phyloP scores from a whole-genome alignment of 2,329 filamentous ascomycete genomes.

The Grosmannia serpens region DNA sequence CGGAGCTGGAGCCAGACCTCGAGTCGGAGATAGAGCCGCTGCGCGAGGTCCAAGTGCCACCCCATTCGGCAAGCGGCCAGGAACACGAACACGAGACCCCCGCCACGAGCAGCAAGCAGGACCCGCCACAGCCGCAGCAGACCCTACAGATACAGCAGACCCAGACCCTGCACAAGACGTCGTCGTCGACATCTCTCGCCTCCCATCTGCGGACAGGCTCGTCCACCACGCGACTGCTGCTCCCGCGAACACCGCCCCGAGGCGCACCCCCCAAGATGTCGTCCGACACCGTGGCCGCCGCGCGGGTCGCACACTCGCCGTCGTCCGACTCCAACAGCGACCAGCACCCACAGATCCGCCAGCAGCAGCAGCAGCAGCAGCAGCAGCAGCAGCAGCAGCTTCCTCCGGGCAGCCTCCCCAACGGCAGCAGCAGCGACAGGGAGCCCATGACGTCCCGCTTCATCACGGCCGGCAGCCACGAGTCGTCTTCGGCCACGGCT shows the following conservation, averaged over 20 bases:
- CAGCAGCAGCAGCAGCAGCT: slow-evolving; percentile 21
- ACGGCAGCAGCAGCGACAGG: slow-evolving; percentile 31
- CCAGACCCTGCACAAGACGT: not conserved
- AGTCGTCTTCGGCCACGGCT: slow-evolving; percentile 34
- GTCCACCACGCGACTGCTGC: slow-evolving; percentile 24
- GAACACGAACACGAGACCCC: too few relatives aligned
- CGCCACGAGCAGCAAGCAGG: too few relatives aligned
- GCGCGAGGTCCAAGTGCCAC: not conserved
- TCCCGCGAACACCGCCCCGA: slow-evolving; percentile 52
- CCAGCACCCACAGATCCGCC: slow-evolving; percentile 3
- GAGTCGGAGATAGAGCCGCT: not conserved
- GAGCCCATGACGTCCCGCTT: slow-evolving; percentile 48
- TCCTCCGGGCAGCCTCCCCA: slow-evolving; percentile 11
- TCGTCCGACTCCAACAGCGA: slow-evolving; percentile 13
- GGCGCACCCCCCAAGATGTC: slow-evolving; percentile 55
- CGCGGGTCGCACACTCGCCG: slow-evolving; percentile 16
- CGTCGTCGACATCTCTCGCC: not conserved
- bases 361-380: slow-evolving; percentile 13
- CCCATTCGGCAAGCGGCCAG: too few relatives aligned
- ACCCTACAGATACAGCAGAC: too few relatives aligned
- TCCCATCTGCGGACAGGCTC: not conserved
- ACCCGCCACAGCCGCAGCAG: too few relatives aligned
- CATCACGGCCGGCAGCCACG: slow-evolving; percentile 29
- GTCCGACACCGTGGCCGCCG: slow-evolving; percentile 28
- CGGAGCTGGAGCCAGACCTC: not conserved